Evolutionary conservation across 108 stramenopile species (phyloP).

Genomic region (Nitzschia sp.): DNA sequence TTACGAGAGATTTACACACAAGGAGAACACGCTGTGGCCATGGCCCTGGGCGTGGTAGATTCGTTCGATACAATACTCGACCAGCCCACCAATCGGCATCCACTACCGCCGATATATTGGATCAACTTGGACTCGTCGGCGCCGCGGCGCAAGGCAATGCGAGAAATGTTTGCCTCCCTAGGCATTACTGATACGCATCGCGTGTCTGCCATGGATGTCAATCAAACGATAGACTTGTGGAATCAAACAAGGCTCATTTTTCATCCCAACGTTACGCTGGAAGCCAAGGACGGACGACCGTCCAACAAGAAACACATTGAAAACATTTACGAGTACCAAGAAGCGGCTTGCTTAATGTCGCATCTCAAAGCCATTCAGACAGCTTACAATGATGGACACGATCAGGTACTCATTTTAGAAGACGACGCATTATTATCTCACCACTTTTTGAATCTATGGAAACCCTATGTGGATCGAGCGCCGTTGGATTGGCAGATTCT

Average conservation of each 20-base stretch:
- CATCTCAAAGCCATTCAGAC: slow-evolving; percentile 15
- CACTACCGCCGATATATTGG: slow-evolving; percentile 18
- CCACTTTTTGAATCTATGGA: slow-evolving; percentile 12
- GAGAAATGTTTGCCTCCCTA: slow-evolving; percentile 10
- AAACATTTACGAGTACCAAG: slow-evolving; percentile 19
- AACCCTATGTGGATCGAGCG: slow-evolving; percentile 18
- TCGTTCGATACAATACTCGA: background rate
- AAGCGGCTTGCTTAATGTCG: slow-evolving; percentile 12
- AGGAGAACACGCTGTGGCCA: background rate
- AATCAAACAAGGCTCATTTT: background rate
- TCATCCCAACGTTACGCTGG: slow-evolving; percentile 13
- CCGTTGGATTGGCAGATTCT: slow-evolving; percentile 16
- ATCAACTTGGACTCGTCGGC: slow-evolving; percentile 3
- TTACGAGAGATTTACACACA: background rate
- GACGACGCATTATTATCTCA: slow-evolving; percentile 15
- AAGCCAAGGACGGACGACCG: slow-evolving; percentile 9
- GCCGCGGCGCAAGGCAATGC: slow-evolving; percentile 4
- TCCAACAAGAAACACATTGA: slow-evolving; percentile 18
- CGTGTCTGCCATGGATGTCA: slow-evolving; percentile 11
- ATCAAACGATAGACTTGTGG: slow-evolving; percentile 4
- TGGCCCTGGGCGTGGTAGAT: background rate
- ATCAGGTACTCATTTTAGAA: slow-evolving; percentile 1
- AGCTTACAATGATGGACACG: slow-evolving; percentile 15
- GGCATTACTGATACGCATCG: slow-evolving; percentile 12
- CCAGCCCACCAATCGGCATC: background rate